Percentiles rank a stretch among this genome's conserved stretches.
Evolutionary conservation across 2,329 filamentous ascomycete species (phyloP).

Genomic region (Colletotrichum scovillei): DNA sequence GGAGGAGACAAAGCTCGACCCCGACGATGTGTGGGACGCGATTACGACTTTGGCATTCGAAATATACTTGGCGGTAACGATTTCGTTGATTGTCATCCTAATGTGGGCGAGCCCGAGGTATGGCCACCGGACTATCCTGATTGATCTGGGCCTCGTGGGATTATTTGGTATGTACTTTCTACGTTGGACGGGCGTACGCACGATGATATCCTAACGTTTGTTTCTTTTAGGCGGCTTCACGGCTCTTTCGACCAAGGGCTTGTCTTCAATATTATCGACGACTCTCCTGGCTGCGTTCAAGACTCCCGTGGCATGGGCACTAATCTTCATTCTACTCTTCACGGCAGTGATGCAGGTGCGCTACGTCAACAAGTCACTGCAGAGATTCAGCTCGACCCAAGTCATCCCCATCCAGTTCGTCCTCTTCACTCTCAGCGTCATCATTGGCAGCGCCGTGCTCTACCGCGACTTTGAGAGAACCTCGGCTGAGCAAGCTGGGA

Average conservation of each 20-base stretch:
- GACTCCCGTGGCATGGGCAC: slow-evolving; percentile 89
- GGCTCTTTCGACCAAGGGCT: slow-evolving; percentile 94
- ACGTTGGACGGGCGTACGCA: neutral
- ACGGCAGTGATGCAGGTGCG: slow-evolving; percentile 97
- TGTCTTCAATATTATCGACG: slow-evolving; percentile 93
- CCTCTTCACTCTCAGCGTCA: slow-evolving; percentile 94
- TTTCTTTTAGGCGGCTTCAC: slow-evolving; percentile 83
- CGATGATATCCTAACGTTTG: slow-evolving; percentile 4
- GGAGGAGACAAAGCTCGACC: slow-evolving; percentile 90
- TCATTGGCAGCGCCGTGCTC: slow-evolving; percentile 90
- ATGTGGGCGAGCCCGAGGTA: slow-evolving; percentile 87
- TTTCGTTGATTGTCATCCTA: slow-evolving; percentile 77
- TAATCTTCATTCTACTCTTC: slow-evolving; percentile 81
- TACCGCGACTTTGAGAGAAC: slow-evolving; percentile 96
- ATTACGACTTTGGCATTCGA: slow-evolving; percentile 92
- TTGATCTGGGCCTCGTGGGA: slow-evolving; percentile 92
- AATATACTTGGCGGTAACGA: slow-evolving; percentile 85
- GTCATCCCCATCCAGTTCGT: slow-evolving; percentile 99
- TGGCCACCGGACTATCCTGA: slow-evolving; percentile 86
- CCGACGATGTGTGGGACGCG: slow-evolving; percentile 88
- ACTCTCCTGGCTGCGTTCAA: slow-evolving; percentile 90
- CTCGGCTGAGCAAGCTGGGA: slow-evolving; percentile 76
- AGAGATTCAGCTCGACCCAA: slow-evolving; percentile 95
- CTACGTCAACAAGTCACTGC: slow-evolving; percentile 89
- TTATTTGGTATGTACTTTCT: slow-evolving; percentile 77